These are phyloP conservation scores for Pistacia vera DNA, from an alignment of 345 rosid genomes.

Conservation along the genomic window DNA sequence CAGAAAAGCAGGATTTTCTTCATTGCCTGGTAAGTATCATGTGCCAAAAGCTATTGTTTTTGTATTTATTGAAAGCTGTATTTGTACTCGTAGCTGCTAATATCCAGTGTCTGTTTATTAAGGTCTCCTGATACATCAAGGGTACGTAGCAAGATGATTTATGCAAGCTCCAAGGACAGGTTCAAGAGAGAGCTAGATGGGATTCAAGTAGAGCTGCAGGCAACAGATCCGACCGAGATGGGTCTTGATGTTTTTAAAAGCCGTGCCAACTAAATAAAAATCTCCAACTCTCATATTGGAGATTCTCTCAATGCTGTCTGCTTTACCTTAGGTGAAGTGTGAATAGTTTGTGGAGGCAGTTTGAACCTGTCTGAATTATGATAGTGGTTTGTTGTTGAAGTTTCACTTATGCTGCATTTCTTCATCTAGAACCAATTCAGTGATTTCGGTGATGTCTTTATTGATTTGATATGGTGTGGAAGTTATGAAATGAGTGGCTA, in stretches of 20 bases:
- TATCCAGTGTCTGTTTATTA: slow-evolving; percentile 11
- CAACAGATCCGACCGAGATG: slow-evolving; percentile 69
- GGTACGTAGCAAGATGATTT: slow-evolving; percentile 70
- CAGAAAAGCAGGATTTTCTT: slow-evolving; percentile 64
- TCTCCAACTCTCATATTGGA: slow-evolving; percentile 1
- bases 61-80: no score
- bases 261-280: slow-evolving; percentile 40
- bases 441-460: slow-evolving; percentile 18
- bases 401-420: slow-evolving; percentile 32
- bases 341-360: slow-evolving; percentile 32
- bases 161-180: slow-evolving; percentile 67
- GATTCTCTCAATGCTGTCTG: slow-evolving; percentile 7
- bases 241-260: slow-evolving; percentile 54
- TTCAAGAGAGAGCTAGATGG: slow-evolving; percentile 66
- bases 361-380: slow-evolving; percentile 34
- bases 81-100: neutral
- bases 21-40: slow-evolving; percentile 45
- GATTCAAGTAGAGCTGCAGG: slow-evolving; percentile 63
- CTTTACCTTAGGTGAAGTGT: slow-evolving; percentile 25
- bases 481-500: slow-evolving; percentile 17
- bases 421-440: slow-evolving; percentile 24
- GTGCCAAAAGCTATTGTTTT: slow-evolving; percentile 3
- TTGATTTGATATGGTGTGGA: slow-evolving; percentile 26
- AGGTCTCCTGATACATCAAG: slow-evolving; percentile 64
- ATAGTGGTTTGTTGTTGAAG: slow-evolving; percentile 30